phyloP scores from a whole-genome alignment of 2,329 filamentous ascomycete species.

The Fusarium mangiferae region DNA sequence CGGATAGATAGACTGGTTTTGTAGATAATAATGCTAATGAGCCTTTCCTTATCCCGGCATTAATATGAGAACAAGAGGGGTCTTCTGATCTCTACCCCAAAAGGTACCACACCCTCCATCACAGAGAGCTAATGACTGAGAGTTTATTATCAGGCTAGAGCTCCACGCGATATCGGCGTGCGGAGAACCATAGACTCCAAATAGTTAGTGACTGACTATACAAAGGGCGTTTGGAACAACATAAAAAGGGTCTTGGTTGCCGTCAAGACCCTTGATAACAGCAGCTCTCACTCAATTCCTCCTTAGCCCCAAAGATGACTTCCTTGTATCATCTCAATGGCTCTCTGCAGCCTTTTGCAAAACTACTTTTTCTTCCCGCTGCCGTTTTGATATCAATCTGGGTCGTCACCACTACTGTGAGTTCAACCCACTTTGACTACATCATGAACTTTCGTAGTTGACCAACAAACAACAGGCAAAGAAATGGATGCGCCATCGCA shows the following conservation, averaged over 20 bases:
- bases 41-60: slow-evolving; percentile 31
- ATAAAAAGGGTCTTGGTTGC: neutral
- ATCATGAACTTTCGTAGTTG: neutral
- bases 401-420: slow-evolving; percentile 16
- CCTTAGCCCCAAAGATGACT: neutral
- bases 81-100: slow-evolving; percentile 15
- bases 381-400: slow-evolving; percentile 16
- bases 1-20: slow-evolving; percentile 24
- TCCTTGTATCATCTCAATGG: neutral
- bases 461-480: slow-evolving; percentile 16
- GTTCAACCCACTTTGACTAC: neutral
- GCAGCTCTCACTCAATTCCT: neutral
- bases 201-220: neutral
- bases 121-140: slow-evolving; percentile 1
- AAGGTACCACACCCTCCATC: slow-evolving; percentile 7
- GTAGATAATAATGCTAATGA: slow-evolving; percentile 44
- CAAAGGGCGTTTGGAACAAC: neutral
- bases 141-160: slow-evolving; percentile 7
- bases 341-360: slow-evolving; percentile 4
- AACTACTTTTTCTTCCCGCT: slow-evolving; percentile 13
- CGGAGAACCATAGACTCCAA: slow-evolving; percentile 15
- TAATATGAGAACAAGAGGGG: slow-evolving; percentile 10
- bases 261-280: neutral
- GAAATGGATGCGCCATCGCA: slow-evolving; percentile 32
- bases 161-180: slow-evolving; percentile 33